Conservation (phyloP, 345 rosid genomes). For the Murraya paniculata region DNA sequence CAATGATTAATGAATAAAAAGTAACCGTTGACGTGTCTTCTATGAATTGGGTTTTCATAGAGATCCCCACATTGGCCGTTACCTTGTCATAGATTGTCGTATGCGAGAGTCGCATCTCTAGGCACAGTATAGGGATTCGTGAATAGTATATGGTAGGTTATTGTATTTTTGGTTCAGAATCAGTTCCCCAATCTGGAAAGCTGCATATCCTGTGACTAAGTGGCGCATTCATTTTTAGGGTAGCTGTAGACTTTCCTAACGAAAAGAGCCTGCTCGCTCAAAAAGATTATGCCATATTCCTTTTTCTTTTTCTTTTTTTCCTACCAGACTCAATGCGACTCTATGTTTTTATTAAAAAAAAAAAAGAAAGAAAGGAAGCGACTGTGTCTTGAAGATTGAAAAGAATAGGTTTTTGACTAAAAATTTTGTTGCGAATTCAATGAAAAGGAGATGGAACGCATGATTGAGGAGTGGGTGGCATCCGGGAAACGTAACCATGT, state of each 20-base stretch:
- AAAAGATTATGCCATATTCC: not conserved
- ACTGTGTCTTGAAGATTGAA: not conserved
- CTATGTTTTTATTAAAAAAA: too few species aligned
- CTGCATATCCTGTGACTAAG: not conserved
- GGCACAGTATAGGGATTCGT: constrained; percentile 1
- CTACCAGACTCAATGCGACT: not conserved
- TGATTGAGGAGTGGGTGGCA: not conserved
- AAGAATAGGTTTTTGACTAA: not conserved
- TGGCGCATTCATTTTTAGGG: constrained; percentile 6
- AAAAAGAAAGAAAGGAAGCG: too few species aligned
- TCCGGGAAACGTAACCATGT: not conserved
- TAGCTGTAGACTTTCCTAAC: not conserved
- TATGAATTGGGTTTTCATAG: not conserved
- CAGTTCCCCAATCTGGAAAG: not conserved
- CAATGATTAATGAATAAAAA: not conserved
- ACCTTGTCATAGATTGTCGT: not conserved
- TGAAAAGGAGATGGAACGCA: not conserved
- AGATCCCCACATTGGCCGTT: constrained; percentile 12
- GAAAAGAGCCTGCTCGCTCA: not conserved
- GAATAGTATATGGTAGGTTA: not conserved
- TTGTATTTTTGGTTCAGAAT: not conserved
- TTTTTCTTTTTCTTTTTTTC: too few species aligned
- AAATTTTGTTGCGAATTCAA: too few species aligned
- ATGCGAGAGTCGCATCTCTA: not conserved
- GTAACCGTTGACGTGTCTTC: constrained; percentile 10